These are phyloP conservation scores for Macaranga tanarius DNA, from an alignment of 441 rosid genomes.

Conservation along the genomic window DNA sequence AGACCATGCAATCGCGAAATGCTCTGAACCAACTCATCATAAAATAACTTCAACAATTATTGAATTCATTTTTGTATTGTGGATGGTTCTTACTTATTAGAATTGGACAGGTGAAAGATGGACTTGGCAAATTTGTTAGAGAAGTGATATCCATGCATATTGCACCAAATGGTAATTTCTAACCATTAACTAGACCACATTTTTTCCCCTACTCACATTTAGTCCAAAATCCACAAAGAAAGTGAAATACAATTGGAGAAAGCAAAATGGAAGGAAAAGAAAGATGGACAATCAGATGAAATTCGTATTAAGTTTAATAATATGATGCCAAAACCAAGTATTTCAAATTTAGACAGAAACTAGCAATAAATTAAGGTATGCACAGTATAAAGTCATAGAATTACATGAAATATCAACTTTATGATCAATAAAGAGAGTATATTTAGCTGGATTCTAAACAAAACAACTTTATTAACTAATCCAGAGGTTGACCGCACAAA, in stretches of 20 bases:
- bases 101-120: too few relatives aligned
- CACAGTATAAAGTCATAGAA: background rate
- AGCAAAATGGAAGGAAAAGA: too few relatives aligned
- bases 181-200: too few relatives aligned
- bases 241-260: too few relatives aligned
- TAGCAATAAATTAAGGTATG: background rate
- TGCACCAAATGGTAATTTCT: too few relatives aligned
- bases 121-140: too few relatives aligned
- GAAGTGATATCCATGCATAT: too few relatives aligned
- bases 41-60: background rate
- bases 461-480: background rate
- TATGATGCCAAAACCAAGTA: background rate
- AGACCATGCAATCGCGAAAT: too few relatives aligned
- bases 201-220: too few relatives aligned
- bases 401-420: background rate
- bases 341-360: background rate
- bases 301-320: background rate
- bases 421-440: background rate
- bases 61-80: too few relatives aligned
- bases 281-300: background rate
- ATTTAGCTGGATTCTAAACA: background rate
- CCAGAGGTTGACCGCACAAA: conserved; percentile 9
- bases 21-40: background rate
- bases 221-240: too few relatives aligned
- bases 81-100: too few relatives aligned